These are phyloP conservation scores for Pichia sp. DNA, from an alignment of 1,139 yeast species.

Conservation along the genomic window DNA sequence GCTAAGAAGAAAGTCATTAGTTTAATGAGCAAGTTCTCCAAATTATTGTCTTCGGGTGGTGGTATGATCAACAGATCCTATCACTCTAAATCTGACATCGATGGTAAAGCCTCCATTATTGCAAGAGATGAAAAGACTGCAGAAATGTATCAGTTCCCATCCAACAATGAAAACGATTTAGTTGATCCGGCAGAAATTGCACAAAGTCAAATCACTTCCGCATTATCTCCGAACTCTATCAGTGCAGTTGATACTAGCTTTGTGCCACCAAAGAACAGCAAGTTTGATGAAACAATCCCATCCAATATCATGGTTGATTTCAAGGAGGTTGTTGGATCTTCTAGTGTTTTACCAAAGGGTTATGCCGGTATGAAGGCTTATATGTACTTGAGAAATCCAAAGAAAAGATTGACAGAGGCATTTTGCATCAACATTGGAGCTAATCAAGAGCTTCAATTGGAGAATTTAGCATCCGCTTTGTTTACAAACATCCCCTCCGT, in stretches of 20 bases:
- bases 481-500: constrained; percentile 73
- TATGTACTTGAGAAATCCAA: constrained; percentile 61
- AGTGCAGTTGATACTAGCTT: constrained; percentile 34
- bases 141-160: constrained; percentile 43
- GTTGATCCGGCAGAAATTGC: constrained; percentile 52
- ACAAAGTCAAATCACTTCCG: constrained; percentile 60
- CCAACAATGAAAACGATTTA: constrained; percentile 15
- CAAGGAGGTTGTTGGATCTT: constrained; percentile 60
- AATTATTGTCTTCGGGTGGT: constrained; percentile 44
- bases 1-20: constrained; percentile 57
- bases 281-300: constrained; percentile 49
- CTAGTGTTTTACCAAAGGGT: constrained; percentile 58
- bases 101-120: constrained; percentile 69
- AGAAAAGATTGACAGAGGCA: constrained; percentile 69
- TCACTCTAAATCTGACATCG: constrained; percentile 39
- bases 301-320: constrained; percentile 78
- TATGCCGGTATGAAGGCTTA: constrained; percentile 68
- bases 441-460: constrained; percentile 52
- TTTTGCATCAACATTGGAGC: constrained; percentile 65
- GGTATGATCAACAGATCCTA: constrained; percentile 30
- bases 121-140: constrained; percentile 61
- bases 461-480: constrained; percentile 69
- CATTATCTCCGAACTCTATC: constrained; percentile 70
- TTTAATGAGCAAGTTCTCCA: constrained; percentile 59
- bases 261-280: constrained; percentile 39